Evolutionary conservation across 441 rosid species (phyloP).

Genomic region (Eruca vesicaria): DNA sequence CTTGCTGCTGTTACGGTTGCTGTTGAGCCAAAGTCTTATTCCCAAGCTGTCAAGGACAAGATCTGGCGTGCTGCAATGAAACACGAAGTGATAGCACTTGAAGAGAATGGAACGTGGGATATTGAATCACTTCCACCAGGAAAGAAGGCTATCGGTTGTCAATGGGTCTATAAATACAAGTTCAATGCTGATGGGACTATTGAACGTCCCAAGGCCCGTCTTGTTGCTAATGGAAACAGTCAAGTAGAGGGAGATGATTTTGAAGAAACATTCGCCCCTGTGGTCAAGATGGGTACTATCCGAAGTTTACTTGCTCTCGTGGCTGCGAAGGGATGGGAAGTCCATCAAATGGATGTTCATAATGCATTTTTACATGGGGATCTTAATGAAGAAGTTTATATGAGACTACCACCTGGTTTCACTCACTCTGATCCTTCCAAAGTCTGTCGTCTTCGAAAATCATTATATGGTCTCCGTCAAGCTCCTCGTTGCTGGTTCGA

Average conservation of each 20-base stretch:
- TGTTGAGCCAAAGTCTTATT: neutral
- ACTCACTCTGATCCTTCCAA: neutral
- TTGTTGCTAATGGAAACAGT: neutral
- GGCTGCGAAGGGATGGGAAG: neutral
- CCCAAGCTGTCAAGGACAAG: neutral
- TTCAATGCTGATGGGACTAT: too few relatives aligned
- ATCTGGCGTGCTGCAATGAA: neutral
- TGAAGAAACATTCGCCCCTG: neutral
- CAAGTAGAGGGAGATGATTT: neutral
- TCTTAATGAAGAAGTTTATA: neutral
- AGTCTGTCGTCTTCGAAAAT: neutral
- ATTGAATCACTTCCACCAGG: too few relatives aligned
- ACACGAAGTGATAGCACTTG: neutral
- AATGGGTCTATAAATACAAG: too few relatives aligned
- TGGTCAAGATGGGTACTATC: neutral
- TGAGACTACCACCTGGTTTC: neutral
- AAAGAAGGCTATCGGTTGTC: too few relatives aligned
- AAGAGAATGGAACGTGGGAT: neutral
- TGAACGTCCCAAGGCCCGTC: neutral
- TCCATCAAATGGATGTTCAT: neutral
- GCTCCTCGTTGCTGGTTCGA: neutral
- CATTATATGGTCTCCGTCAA: neutral
- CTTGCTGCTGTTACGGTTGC: neutral
- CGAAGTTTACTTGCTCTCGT: neutral
- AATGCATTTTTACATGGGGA: neutral